phyloP scores from a whole-genome alignment of 1,284 basidiomycete species.

The Fomitopsis palustris region DNA sequence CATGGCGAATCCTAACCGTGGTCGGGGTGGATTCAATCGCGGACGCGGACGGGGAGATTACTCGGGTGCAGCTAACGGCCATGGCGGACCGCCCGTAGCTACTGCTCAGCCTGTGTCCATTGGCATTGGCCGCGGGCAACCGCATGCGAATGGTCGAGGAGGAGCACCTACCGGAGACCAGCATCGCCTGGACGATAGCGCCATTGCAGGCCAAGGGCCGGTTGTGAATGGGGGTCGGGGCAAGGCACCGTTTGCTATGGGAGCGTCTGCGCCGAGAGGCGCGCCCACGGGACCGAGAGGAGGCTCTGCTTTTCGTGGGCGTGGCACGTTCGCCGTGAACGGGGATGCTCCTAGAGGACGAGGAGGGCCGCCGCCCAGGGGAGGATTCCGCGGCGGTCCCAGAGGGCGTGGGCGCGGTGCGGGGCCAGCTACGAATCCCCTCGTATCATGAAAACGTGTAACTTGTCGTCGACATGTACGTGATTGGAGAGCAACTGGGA shows the following conservation, averaged over 20 bases:
- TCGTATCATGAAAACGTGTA: background rate
- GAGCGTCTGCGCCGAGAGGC: background rate
- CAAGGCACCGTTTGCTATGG: conserved; percentile 1
- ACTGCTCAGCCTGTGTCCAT: background rate
- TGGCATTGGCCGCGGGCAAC: background rate
- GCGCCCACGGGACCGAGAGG: conserved; percentile 9
- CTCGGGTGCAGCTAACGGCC: conserved; percentile 1
- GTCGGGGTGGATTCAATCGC: conserved; percentile 31
- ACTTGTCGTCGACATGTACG: background rate
- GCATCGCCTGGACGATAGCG: background rate
- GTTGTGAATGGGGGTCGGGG: conserved; percentile 9
- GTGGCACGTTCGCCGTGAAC: conserved; percentile 29
- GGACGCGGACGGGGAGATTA: conserved; percentile 17
- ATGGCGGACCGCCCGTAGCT: conserved; percentile 7
- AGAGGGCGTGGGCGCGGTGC: conserved; percentile 17
- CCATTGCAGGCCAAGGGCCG: background rate
- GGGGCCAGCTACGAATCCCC: background rate
- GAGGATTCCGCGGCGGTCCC: conserved; percentile 12
- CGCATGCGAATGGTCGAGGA: conserved; percentile 1
- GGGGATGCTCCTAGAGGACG: conserved; percentile 13
- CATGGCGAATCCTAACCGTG: conserved; percentile 69
- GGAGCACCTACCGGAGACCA: background rate
- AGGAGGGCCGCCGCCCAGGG: conserved; percentile 12
- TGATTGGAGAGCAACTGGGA: background rate
- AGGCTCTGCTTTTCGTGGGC: conserved; percentile 31